Evolutionary conservation across 2,329 filamentous ascomycete genomes (phyloP).

Genomic region (Microsporum ferrugineum): DNA sequence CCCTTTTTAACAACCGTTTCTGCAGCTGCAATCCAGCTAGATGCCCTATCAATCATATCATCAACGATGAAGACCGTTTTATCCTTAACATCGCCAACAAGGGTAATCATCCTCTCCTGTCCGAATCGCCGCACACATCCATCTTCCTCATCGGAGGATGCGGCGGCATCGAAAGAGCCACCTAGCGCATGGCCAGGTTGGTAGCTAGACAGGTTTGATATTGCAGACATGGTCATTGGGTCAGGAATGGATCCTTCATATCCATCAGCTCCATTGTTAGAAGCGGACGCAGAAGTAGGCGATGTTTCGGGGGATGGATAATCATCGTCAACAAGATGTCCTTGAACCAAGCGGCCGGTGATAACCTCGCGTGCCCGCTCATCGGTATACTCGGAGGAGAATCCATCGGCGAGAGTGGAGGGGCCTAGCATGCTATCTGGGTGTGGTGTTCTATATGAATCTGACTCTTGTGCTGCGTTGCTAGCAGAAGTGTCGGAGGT

Average conservation of each 20-base stretch:
- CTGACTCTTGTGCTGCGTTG: not conserved
- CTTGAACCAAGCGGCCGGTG: constrained; percentile 79
- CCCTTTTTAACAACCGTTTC: constrained; percentile 94
- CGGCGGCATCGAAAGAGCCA: constrained; percentile 72
- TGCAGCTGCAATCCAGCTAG: constrained; percentile 92
- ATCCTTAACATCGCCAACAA: constrained; percentile 88
- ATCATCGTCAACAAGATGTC: constrained; percentile 90
- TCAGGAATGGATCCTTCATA: constrained; percentile 52
- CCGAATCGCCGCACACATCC: constrained; percentile 49
- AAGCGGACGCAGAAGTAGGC: constrained; percentile 49
- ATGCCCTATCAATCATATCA: constrained; percentile 97
- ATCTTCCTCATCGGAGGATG: constrained; percentile 87
- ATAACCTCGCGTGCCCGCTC: constrained; percentile 79
- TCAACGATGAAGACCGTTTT: constrained; percentile 89
- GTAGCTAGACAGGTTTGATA: constrained; percentile 68
- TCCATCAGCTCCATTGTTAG: constrained; percentile 39
- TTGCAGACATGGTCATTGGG: constrained; percentile 69
- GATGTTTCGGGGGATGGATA: constrained; percentile 62
- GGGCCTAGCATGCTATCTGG: not conserved
- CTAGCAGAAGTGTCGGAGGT: not conserved
- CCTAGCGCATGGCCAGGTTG: constrained; percentile 62
- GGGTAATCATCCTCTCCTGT: constrained; percentile 86
- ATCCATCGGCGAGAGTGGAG: constrained; percentile 3
- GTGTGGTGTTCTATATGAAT: not conserved
- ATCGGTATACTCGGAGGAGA: constrained; percentile 54